These are phyloP conservation scores for Calonectria naviculata DNA, from an alignment of 2,329 filamentous ascomycete species.

Conservation along the genomic window DNA sequence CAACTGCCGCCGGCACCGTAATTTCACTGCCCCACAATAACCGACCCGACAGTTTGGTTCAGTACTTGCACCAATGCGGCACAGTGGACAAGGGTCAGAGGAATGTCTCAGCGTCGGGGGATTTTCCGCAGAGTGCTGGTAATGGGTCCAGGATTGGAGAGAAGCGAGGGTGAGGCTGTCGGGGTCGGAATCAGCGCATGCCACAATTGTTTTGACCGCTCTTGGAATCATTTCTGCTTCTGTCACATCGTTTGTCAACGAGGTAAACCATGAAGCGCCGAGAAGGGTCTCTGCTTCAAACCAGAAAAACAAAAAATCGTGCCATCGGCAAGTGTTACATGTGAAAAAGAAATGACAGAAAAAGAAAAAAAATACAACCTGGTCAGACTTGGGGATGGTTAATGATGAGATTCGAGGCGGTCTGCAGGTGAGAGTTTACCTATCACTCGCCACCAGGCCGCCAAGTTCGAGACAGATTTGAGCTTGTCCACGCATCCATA, in stretches of 20 bases:
- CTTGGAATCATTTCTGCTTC: background rate
- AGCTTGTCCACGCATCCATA: conserved; percentile 11
- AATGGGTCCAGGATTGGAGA: conserved; percentile 9
- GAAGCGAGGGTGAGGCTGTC: conserved; percentile 15
- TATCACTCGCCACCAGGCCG: conserved; percentile 5
- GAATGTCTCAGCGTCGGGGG: conserved; percentile 39
- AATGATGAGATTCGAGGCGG: conserved; percentile 18
- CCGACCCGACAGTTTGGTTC: conserved; percentile 42
- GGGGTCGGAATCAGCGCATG: conserved; percentile 2
- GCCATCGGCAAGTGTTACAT: background rate
- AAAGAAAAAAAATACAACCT: background rate
- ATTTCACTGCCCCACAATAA: conserved; percentile 36
- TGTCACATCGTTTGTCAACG: background rate
- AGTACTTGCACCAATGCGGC: conserved; percentile 36
- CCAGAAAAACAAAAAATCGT: too few species aligned
- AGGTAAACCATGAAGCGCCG: background rate
- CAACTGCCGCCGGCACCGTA: conserved; percentile 36
- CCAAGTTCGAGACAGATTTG: conserved; percentile 3
- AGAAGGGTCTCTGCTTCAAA: background rate
- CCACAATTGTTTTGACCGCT: background rate
- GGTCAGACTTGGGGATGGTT: background rate
- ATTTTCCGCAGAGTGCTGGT: conserved; percentile 19
- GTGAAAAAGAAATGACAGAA: background rate
- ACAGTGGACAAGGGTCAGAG: conserved; percentile 33
- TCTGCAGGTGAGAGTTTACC: conserved; percentile 20